A percentile compares a stretch with the other conserved stretches of the same genome.
phyloP scores from a whole-genome alignment of 2,329 filamentous ascomycete species.

The Pseudogymnoascus sp. region DNA sequence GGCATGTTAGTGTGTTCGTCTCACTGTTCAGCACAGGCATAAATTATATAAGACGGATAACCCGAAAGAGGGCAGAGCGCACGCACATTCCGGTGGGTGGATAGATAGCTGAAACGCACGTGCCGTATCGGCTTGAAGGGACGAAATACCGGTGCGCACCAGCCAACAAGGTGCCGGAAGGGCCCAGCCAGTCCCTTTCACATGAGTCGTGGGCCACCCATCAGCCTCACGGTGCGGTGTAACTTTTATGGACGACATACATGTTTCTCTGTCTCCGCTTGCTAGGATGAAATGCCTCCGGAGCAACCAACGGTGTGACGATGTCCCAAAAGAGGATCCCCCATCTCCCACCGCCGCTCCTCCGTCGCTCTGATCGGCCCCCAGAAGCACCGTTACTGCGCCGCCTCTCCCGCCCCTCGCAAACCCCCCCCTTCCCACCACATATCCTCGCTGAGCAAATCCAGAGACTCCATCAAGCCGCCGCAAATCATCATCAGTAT shows the following conservation, averaged over 20 bases:
- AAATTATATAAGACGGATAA: neutral
- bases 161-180: neutral
- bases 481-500: neutral
- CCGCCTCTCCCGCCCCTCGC: neutral
- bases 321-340: neutral
- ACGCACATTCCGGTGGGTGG: neutral
- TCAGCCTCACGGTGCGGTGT: neutral
- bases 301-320: neutral
- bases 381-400: neutral
- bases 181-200: neutral
- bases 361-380: neutral
- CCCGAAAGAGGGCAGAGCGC: neutral
- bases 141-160: conserved; percentile 1
- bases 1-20: neutral
- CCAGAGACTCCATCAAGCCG: neutral
- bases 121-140: conserved; percentile 2
- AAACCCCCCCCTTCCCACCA: neutral
- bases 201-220: neutral
- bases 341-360: neutral
- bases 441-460: neutral
- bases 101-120: neutral
- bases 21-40: neutral
- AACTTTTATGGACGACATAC: neutral
- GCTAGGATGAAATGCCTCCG: neutral
- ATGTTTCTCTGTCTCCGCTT: neutral